Base-by-base conservation (phyloP, 2,329 filamentous ascomycete species). In the Ilyonectria sp. region DNA sequence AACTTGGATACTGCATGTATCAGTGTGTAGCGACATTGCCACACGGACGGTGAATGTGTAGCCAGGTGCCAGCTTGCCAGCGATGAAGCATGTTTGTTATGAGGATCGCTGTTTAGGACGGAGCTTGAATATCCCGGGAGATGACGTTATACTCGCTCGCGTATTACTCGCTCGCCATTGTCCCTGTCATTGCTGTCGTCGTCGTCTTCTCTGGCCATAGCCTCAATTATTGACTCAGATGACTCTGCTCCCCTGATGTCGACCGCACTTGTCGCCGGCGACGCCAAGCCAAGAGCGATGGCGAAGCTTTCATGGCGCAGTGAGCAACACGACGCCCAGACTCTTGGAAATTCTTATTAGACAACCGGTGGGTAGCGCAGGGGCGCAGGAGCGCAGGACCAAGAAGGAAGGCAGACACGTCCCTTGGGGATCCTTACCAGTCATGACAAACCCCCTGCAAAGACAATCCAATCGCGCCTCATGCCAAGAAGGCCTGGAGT, bases 171-270 rank as follows among this genome's bases (percentile, higher is more conserved):
- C 35, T 59, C 19, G 56, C 54, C 46, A 58, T 56, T 49, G 60
- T 72, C 69, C 60, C 63, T 60, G 71, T 73, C 58, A 44, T 63
- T 60, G 21, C 21, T 21, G 37, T 33, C 60, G 71, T 68, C 56
- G 23, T 37, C 60, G 56, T 15, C 47, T 49, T 55, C 65, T 67
- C 67, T 61, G 43, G 40, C 44, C 50, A 67, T 53, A 61, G 55
- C 70, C 68, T 69, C 71, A 61, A 43, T 50, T 26, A 47, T 56
- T 66, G 37, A 53, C 46, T 53, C 29, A 57, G 44, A 57, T 50
- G 29, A 31, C 4, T 13, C 50, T 58, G n/a, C 13, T 57, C 44
- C 26, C 50, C 19, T 58, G 43, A 43, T 8, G n/a, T 43, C 40
- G 40, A 33, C 58, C 52, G 63, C 58, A 40, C 35, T 65, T 57